Conservation (phyloP, 495 filamentous ascomycete genomes). For the Aspergillus affinis region DNA sequence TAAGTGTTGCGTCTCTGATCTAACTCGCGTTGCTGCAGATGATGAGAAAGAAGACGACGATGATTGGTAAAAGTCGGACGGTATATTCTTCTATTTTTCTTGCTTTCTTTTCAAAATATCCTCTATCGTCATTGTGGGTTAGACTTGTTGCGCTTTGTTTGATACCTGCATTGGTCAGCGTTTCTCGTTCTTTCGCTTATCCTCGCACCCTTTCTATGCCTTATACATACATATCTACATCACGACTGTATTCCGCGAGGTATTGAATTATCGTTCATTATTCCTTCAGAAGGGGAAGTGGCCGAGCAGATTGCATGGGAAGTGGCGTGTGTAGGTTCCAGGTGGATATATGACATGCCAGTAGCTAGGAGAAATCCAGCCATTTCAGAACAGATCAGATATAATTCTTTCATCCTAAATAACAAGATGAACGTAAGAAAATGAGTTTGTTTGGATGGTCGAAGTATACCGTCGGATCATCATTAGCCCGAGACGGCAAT, state of each 20-base stretch:
- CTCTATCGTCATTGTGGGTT: slow-evolving; percentile 8
- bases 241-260: neutral
- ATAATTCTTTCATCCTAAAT: neutral
- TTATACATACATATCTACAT: neutral
- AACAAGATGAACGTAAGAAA: neutral
- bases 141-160: slow-evolving; percentile 15
- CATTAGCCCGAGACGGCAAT: slow-evolving; percentile 12
- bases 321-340: neutral
- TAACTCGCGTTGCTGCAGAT: slow-evolving; percentile 44
- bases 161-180: slow-evolving; percentile 20
- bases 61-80: slow-evolving; percentile 58
- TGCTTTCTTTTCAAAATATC: slow-evolving; percentile 17
- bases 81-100: slow-evolving; percentile 9
- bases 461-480: slow-evolving; percentile 17
- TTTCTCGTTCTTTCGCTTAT: slow-evolving; percentile 7
- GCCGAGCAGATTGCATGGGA: neutral
- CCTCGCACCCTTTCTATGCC: slow-evolving; percentile 16
- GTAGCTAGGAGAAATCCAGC: neutral
- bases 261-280: neutral
- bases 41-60: slow-evolving; percentile 78
- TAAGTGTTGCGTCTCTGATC: neutral
- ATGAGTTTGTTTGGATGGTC: too few relatives aligned
- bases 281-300: neutral
- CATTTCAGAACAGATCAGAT: neutral
- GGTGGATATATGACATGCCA: neutral